A percentile compares a stretch with the other conserved stretches of the same genome.
Evolutionary conservation across 495 filamentous ascomycete genomes (phyloP).

Genomic region (Pseudomonodictys pantanalensis): DNA sequence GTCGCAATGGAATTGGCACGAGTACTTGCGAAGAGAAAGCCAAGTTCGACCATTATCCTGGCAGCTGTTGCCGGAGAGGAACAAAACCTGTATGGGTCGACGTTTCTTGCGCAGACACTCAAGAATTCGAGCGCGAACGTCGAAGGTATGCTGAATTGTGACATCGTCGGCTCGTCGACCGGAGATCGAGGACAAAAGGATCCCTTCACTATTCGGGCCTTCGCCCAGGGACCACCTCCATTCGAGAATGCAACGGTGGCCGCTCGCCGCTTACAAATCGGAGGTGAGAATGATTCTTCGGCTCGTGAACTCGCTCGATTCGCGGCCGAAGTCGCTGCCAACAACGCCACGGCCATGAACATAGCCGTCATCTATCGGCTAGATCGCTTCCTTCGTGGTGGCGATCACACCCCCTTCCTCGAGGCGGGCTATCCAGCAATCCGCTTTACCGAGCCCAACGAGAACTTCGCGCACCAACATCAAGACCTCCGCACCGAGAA

Average conservation of each 20-base stretch:
- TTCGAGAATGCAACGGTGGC: slow-evolving; percentile 41
- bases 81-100: slow-evolving; percentile 50
- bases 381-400: slow-evolving; percentile 53
- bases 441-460: slow-evolving; percentile 54
- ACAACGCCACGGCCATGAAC: slow-evolving; percentile 40
- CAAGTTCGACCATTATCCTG: slow-evolving; percentile 52
- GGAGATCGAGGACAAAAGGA: slow-evolving; percentile 44
- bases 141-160: slow-evolving; percentile 53
- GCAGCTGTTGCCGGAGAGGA: slow-evolving; percentile 55
- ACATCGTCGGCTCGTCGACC: slow-evolving; percentile 51
- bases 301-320: slow-evolving; percentile 53
- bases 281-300: slow-evolving; percentile 54
- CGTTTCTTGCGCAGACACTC: slow-evolving; percentile 48
- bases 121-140: slow-evolving; percentile 48
- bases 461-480: slow-evolving; percentile 55
- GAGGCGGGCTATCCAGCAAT: slow-evolving; percentile 49
- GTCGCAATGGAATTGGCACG: slow-evolving; percentile 51
- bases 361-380: slow-evolving; percentile 50
- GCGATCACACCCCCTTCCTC: slow-evolving; percentile 55
- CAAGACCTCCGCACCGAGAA: slow-evolving; percentile 49
- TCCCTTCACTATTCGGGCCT: slow-evolving; percentile 51
- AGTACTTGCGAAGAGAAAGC: slow-evolving; percentile 44
- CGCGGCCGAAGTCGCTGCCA: slow-evolving; percentile 45
- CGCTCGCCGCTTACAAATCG: slow-evolving; percentile 43
- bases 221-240: slow-evolving; percentile 46